Evolutionary conservation across 257 asterid genomes (phyloP).

Genomic region (Ilex aquifolium): DNA sequence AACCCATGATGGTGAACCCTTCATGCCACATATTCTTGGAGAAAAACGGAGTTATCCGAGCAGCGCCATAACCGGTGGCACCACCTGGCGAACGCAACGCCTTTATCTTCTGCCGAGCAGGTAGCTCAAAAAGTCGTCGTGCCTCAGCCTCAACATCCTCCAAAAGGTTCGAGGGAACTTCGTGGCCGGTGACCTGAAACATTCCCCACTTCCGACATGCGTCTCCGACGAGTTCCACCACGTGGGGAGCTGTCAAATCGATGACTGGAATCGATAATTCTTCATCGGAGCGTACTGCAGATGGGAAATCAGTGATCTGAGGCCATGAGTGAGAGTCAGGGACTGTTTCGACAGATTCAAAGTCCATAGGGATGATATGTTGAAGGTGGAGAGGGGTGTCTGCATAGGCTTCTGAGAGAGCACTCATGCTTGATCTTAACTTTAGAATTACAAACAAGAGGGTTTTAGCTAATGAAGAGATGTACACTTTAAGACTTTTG

Average conservation of each 20-base stretch:
- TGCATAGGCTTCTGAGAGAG: conserved; percentile 52
- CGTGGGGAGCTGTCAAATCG: conserved; percentile 42
- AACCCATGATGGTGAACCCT: conserved; percentile 77
- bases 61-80: conserved; percentile 71
- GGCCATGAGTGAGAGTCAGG: conserved; percentile 72
- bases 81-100: conserved; percentile 46
- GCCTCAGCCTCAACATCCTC: conserved; percentile 46
- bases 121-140: conserved; percentile 42
- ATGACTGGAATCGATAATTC: conserved; percentile 26
- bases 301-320: conserved; percentile 7
- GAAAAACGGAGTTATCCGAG: conserved; percentile 64
- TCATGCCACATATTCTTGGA: conserved; percentile 79
- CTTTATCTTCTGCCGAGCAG: conserved; percentile 35
- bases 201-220: conserved; percentile 62
- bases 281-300: neutral
- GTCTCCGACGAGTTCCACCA: conserved; percentile 33
- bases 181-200: conserved; percentile 59
- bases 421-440: neutral
- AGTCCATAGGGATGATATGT: conserved; percentile 63
- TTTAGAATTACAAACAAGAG: no score
- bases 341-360: conserved; percentile 29
- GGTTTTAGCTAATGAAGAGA: no score
- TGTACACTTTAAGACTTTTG: no score
- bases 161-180: conserved; percentile 27
- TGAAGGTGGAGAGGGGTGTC: conserved; percentile 33